Conservation (phyloP, 768 basidiomycete genomes). For the Lanmaoa pseudosensibilis region DNA sequence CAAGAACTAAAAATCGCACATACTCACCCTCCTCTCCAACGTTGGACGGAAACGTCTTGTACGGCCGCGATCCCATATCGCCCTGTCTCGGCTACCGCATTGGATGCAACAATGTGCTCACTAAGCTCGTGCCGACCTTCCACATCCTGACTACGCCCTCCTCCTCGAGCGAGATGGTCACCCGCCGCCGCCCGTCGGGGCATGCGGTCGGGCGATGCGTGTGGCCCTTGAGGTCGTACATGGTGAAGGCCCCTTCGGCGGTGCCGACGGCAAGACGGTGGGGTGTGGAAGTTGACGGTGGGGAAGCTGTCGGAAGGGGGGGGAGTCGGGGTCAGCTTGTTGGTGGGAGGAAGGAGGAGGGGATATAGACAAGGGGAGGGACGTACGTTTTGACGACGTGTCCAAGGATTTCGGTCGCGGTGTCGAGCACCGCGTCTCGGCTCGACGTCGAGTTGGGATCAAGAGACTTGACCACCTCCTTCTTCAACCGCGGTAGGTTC, state of each 20-base stretch:
- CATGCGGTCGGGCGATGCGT: conserved; percentile 77
- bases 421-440: conserved; percentile 83
- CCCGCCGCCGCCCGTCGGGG: conserved; percentile 86
- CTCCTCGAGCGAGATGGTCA: conserved; percentile 86
- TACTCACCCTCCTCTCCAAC: too few species aligned
- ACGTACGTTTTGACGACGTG: conserved; percentile 88
- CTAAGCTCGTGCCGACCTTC: conserved; percentile 91
- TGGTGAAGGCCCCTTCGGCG: conserved; percentile 91
- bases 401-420: conserved; percentile 91
- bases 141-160: conserved; percentile 84
- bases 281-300: too few species aligned
- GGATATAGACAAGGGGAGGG: not conserved
- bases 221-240: conserved; percentile 97
- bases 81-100: conserved; percentile 93
- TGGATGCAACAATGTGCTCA: conserved; percentile 79
- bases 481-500: conserved; percentile 81
- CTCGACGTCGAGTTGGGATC: conserved; percentile 82
- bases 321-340: not conserved
- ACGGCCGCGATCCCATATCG: conserved; percentile 76
- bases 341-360: too few species aligned
- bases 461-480: conserved; percentile 94
- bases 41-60: conserved; percentile 83
- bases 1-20: too few species aligned
- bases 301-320: conserved; percentile 61
- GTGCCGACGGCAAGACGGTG: too few species aligned